Conservation (phyloP, 192 early-diverging fungal genomes). For the Coemansia sp. region DNA sequence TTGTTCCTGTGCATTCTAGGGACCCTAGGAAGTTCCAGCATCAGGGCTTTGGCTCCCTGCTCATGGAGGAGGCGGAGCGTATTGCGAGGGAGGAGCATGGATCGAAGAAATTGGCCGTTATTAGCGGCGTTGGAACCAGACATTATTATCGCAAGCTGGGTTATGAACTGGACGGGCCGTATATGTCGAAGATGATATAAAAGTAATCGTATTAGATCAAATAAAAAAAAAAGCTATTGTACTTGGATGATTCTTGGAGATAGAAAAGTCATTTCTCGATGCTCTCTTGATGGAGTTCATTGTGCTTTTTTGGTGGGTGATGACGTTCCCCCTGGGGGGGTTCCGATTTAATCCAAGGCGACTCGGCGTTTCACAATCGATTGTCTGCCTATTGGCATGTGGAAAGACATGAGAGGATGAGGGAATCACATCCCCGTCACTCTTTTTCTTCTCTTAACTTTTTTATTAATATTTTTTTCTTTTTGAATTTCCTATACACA, state of each 20-base stretch:
- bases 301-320: not conserved
- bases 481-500: not conserved
- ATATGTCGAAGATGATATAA: slow-evolving; percentile 90
- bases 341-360: too few species aligned
- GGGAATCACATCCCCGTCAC: not conserved
- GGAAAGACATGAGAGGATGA: too few species aligned
- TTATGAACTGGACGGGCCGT: slow-evolving; percentile 91
- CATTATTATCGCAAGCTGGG: slow-evolving; percentile 98
- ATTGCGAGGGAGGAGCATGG: slow-evolving; percentile 98
- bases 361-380: too few species aligned
- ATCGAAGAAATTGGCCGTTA: slow-evolving; percentile 91
- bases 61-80: slow-evolving; percentile 99
- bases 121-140: slow-evolving; percentile 95
- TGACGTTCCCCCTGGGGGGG: too few species aligned
- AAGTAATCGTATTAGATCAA: too few species aligned
- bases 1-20: slow-evolving; percentile 93
- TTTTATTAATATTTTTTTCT: not conserved
- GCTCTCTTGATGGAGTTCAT: too few species aligned
- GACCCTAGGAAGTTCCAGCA: slow-evolving; percentile 99
- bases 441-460: not conserved
- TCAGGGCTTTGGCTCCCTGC: slow-evolving; percentile 95
- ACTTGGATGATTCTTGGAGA: too few species aligned
- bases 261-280: too few species aligned
- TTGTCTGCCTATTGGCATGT: too few species aligned
- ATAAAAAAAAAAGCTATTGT: too few species aligned